Evolutionary conservation across 345 rosid genomes (phyloP), one percentile per base, ranked within the genome.

Genomic region (Linum usitatissimum): DNA sequence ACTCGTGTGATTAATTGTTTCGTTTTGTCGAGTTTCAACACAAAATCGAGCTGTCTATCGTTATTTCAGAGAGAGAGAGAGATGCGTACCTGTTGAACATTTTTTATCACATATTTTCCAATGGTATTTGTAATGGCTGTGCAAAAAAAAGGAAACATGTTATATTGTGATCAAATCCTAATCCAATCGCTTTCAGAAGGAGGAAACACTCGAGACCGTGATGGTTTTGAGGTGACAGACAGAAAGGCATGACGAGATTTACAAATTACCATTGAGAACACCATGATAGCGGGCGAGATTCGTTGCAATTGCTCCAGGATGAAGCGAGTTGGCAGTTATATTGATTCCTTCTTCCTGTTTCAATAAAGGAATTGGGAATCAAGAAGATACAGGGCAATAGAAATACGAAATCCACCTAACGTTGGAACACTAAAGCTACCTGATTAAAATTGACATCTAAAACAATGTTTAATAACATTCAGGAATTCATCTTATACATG

Each of bases 61-160:
- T 17, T 28, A 10, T 40, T 30, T 21, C 18, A 1, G 38, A 1
- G 9, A 1, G 53, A 61, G 53, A 28, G 8, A 10, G 13, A 58
- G 28, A 4, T 6, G 3, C 18, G 3, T 61, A 90, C 95, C 95
- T 87, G 97, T 53, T 74, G 88, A 63, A 85, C 69, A 72, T 61
- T 80, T 74, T 85, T 90, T 2, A 86, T 70, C 57, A 79, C 30
- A 65, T 61, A 77, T 71, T 71, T 80, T 14, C 83, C 85, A 23
- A 86, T 30, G 6, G 64, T 51, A 30, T 39, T 63, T 42, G 79
- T 63, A 56, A 84, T 40, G 36, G 63, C 96, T 88, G 78, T 74
- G 68, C 66, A 63, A 67, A 56, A 59, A 55, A 17, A 18, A 18
- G 51, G 28, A 15, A 10, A 12, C 51, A 6, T 7, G 51, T 45